Evolutionary conservation across 208 protist genomes (phyloP).

Genomic region (Willaertia magna): DNA sequence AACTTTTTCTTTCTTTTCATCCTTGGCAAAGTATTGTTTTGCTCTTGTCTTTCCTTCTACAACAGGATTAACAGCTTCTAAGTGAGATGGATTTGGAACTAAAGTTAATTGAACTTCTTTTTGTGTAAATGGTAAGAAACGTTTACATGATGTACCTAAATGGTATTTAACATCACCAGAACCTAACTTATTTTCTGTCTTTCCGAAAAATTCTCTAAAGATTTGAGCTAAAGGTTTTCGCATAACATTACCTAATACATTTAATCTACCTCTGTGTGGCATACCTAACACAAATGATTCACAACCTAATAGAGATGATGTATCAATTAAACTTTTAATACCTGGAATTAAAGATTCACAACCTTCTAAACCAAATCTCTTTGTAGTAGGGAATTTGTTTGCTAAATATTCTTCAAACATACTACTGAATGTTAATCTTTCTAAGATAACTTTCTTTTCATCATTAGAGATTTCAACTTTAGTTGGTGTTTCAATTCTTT

Average conservation of each 20-base stretch:
- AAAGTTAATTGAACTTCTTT: conserved; percentile 82
- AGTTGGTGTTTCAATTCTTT: conserved; percentile 61
- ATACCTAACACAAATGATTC: conserved; percentile 89
- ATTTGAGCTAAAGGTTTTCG: conserved; percentile 81
- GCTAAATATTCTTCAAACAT: conserved; percentile 83
- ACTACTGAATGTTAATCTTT: conserved; percentile 70
- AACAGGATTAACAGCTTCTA: conserved; percentile 96
- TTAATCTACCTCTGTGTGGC: conserved; percentile 92
- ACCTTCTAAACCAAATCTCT: conserved; percentile 92
- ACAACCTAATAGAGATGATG: conserved; percentile 59
- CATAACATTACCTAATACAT: conserved; percentile 89
- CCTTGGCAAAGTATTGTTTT: conserved; percentile 62
- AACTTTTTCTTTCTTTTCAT: conserved; percentile 44
- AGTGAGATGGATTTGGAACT: conserved; percentile 93
- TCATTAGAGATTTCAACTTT: conserved; percentile 42
- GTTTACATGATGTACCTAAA: conserved; percentile 65
- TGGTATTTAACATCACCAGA: conserved; percentile 96
- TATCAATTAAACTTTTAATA: conserved; percentile 76
- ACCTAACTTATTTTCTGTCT: conserved; percentile 50
- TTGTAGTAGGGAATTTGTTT: conserved; percentile 78
- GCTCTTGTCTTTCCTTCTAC: conserved; percentile 89
- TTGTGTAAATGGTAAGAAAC: conserved; percentile 46
- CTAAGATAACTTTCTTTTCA: conserved; percentile 67
- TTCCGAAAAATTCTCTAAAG: conserved; percentile 71
- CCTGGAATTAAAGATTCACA: conserved; percentile 84